A percentile compares a stretch with the other conserved stretches of the same genome.
phyloP scores from a whole-genome alignment of 176 grass and related monocot genomes.

The Secale cereale region DNA sequence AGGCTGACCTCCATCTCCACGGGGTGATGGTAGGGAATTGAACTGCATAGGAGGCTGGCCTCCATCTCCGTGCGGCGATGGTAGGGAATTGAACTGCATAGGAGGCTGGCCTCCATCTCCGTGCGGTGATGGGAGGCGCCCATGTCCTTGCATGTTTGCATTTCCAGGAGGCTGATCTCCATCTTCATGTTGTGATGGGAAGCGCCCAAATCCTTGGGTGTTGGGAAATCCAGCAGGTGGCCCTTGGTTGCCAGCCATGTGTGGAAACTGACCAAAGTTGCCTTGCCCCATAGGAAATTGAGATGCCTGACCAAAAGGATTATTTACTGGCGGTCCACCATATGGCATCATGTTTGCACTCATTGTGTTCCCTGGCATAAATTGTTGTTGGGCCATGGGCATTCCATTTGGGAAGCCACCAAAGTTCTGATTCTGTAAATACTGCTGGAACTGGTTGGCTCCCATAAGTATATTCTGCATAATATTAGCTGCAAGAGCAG shows the following conservation, averaged over 20 bases:
- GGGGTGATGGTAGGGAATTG: not conserved
- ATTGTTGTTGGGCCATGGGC: constrained; percentile 36
- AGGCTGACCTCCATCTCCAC: not conserved
- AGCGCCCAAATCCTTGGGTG: constrained; percentile 25
- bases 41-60: not conserved
- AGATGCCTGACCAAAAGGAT: constrained; percentile 22
- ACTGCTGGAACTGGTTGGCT: constrained; percentile 36
- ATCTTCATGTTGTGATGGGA: not conserved
- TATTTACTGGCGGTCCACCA: constrained; percentile 24
- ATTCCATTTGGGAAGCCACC: constrained; percentile 37
- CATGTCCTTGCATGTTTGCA: constrained; percentile 12
- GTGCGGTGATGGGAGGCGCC: not conserved
- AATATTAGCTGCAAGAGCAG: constrained; percentile 41
- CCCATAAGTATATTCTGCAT: constrained; percentile 39
- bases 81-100: not conserved
- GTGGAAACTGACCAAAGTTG: constrained; percentile 30
- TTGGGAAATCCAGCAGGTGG: constrained; percentile 21
- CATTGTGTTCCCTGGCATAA: constrained; percentile 25
- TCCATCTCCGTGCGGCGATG: not conserved
- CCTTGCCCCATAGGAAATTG: constrained; percentile 26
- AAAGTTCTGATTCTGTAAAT: constrained; percentile 46
- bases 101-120: not conserved
- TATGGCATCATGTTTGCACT: constrained; percentile 18
- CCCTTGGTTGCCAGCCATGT: constrained; percentile 31
- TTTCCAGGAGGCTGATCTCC: not conserved